Evolutionary conservation across 345 rosid species (phyloP), one percentile per base, ranked within the genome.

Genomic region (Limnanthes douglasii): DNA sequence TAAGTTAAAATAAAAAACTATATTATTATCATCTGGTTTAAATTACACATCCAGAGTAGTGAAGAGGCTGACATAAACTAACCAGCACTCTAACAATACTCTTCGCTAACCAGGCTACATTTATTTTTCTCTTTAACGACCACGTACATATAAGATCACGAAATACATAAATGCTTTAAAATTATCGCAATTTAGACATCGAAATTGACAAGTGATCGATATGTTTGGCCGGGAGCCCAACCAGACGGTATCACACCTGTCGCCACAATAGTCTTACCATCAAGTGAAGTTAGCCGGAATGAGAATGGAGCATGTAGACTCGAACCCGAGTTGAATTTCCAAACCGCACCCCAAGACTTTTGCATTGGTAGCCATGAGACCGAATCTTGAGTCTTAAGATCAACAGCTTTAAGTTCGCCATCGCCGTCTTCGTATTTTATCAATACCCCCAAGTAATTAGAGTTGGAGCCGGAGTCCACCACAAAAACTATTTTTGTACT

Each of bases 291-390:
- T 16, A 73, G 31, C 40, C 37, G 34, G 40, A 77, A 15, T 5
- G 78, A 64, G 10, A 77, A 37, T 1, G 78, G 75, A 1, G 59
- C 61, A 1, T 15, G 46, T 16, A 73, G 29, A 2, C 30, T 5
- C 0, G 70, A 60, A 9, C 67, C 71, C 0, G 61, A 21, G 44
- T 62, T 25, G 5, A 64, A 51, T 11, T 51, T 41, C 88, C 76
- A 73, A 19, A 57, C 43, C 0, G 73, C 69, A 24, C 78, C 82
- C 73, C 71, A 70, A 0, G 65, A 66, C 4, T 30, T 54, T 20
- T 57, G 60, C 76, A 67, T 65, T 13, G 70, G 41, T 14, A 56
- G 27, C 78, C 75, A 73, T 0, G 54, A 17, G 24, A 41, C 50
- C 0, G 64, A 5, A 1, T 43, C 46, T 11, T 45, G 43, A 0